Conservation (phyloP, 2,329 filamentous ascomycete genomes). For the Tolypocladium cylindrosporum region DNA sequence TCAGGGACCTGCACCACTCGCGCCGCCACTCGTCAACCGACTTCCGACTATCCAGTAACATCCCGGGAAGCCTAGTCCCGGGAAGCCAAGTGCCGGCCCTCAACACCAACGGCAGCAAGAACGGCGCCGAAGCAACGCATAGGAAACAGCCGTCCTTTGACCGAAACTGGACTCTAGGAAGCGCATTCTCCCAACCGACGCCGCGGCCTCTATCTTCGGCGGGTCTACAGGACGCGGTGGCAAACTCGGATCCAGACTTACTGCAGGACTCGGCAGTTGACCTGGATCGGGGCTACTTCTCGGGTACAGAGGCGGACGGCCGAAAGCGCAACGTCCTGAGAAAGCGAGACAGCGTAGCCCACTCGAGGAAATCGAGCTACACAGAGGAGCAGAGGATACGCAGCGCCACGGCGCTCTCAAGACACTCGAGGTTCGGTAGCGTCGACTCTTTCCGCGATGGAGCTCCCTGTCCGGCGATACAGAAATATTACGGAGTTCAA, state of each 20-base stretch:
- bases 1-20: slow-evolving; percentile 74
- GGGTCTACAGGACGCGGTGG: slow-evolving; percentile 34
- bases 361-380: slow-evolving; percentile 67
- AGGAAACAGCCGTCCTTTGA: slow-evolving; percentile 63
- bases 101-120: slow-evolving; percentile 31
- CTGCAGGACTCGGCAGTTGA: slow-evolving; percentile 44
- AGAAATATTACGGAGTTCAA: slow-evolving; percentile 57
- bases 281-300: slow-evolving; percentile 85
- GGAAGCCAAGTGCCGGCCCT: slow-evolving; percentile 26
- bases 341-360: slow-evolving; percentile 56
- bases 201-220: slow-evolving; percentile 43
- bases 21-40: slow-evolving; percentile 84
- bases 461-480: slow-evolving; percentile 49
- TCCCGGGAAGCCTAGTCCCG: slow-evolving; percentile 8
- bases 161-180: slow-evolving; percentile 57
- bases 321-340: slow-evolving; percentile 70
- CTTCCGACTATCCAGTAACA: slow-evolving; percentile 35
- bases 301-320: slow-evolving; percentile 72
- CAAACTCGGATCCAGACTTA: slow-evolving; percentile 24
- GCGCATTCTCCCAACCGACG: slow-evolving; percentile 29
- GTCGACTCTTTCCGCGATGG: slow-evolving; percentile 62
- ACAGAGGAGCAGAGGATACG: slow-evolving; percentile 62
- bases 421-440: slow-evolving; percentile 72
- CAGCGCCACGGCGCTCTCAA: slow-evolving; percentile 54
- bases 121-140: slow-evolving; percentile 31